phyloP scores from a whole-genome alignment of 2,329 filamentous ascomycete species.

The Lomentospora prolificans region DNA sequence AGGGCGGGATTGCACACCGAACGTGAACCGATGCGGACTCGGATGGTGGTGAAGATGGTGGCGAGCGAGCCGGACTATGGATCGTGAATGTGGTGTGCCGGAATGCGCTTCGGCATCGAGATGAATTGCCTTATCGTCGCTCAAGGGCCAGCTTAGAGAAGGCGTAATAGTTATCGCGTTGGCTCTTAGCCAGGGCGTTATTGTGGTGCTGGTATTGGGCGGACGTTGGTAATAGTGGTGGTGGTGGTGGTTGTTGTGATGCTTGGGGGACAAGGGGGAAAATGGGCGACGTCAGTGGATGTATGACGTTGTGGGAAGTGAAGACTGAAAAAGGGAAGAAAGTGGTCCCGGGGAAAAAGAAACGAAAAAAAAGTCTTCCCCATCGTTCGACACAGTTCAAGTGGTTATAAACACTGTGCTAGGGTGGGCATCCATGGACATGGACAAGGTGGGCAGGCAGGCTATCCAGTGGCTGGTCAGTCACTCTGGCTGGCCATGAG shows the following conservation, averaged over 20 bases:
- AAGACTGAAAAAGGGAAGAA: conserved; percentile 6
- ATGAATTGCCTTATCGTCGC: background rate
- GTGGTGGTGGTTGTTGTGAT: conserved; percentile 7
- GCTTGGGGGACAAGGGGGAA: conserved; percentile 7
- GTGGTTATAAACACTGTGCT: background rate
- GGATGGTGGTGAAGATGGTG: background rate
- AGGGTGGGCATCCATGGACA: background rate
- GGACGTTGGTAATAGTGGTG: conserved; percentile 1
- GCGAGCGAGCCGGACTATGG: background rate
- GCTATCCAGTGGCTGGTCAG: conserved; percentile 2
- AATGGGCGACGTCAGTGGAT: conserved; percentile 9
- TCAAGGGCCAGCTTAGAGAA: background rate
- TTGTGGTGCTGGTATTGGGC: background rate
- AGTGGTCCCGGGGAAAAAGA: background rate
- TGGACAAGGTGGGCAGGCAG: conserved; percentile 3
- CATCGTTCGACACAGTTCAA: conserved; percentile 7
- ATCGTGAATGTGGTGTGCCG: background rate
- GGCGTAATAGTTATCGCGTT: conserved; percentile 1
- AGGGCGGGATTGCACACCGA: background rate
- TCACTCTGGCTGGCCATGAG: background rate
- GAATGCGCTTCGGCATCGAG: conserved; percentile 2
- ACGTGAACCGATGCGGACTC: background rate
- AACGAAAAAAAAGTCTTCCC: conserved; percentile 4
- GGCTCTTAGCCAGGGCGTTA: background rate
- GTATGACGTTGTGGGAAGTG: conserved; percentile 9